Conservation (phyloP, 208 protist species). For the Angomonas deanei region DNA sequence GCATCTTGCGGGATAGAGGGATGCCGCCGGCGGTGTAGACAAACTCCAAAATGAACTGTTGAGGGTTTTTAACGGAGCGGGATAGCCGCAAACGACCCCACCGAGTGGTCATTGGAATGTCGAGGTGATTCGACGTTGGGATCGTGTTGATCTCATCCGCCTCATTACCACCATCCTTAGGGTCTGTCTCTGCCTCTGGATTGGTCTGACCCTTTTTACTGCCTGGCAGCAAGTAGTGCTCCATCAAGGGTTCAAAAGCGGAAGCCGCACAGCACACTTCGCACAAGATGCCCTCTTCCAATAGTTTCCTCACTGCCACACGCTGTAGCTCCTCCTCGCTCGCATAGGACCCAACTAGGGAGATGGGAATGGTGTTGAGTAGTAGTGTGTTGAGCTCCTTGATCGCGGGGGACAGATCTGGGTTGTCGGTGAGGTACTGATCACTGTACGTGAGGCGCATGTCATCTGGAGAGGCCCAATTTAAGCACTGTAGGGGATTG, state of each 20-base stretch:
- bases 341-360: conserved; percentile 46
- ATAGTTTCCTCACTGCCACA: conserved; percentile 39
- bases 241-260: conserved; percentile 17
- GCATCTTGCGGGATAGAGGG: conserved; percentile 28
- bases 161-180: not conserved
- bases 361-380: conserved; percentile 12
- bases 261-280: conserved; percentile 51
- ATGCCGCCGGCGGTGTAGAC: conserved; percentile 49
- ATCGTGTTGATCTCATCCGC: not conserved
- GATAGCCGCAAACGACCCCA: conserved; percentile 16
- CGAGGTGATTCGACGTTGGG: not conserved
- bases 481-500: conserved; percentile 11
- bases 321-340: conserved; percentile 64
- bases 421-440: not conserved
- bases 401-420: not conserved
- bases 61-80: conserved; percentile 5
- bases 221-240: conserved; percentile 19
- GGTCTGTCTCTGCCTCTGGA: not conserved
- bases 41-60: conserved; percentile 60
- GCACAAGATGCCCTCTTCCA: conserved; percentile 67
- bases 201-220: not conserved
- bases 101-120: conserved; percentile 10
- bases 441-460: not conserved
- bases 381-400: not conserved
- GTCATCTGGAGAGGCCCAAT: conserved; percentile 2